These are phyloP conservation scores for Penicillium bovifimosum DNA, from an alignment of 495 filamentous ascomycete genomes.

Conservation along the genomic window DNA sequence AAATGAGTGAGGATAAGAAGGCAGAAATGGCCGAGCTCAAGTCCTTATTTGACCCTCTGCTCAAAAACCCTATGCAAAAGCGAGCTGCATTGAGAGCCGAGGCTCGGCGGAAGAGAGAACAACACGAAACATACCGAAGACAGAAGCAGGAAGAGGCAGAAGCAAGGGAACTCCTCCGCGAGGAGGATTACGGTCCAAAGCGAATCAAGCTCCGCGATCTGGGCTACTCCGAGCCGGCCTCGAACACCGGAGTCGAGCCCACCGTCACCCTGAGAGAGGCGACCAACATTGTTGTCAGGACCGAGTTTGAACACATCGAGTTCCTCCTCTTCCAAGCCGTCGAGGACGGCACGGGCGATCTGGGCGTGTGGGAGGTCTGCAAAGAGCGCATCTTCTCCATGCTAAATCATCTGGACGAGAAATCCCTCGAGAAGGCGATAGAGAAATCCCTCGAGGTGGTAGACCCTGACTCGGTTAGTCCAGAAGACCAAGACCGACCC, in stretches of 20 bases:
- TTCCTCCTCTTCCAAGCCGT: conserved; percentile 23
- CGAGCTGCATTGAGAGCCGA: neutral
- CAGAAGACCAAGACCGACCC: neutral
- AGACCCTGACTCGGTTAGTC: neutral
- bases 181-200: neutral
- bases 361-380: conserved; percentile 66
- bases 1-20: conserved; percentile 7
- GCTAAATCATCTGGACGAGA: conserved; percentile 39
- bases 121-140: neutral
- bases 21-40: conserved; percentile 26
- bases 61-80: conserved; percentile 16
- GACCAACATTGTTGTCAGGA: conserved; percentile 23
- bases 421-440: neutral
- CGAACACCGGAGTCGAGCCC: neutral
- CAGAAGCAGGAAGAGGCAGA: conserved; percentile 4
- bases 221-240: conserved; percentile 18
- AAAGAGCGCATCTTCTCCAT: conserved; percentile 64
- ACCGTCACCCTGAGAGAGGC: conserved; percentile 21
- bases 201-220: conserved; percentile 16
- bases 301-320: conserved; percentile 28
- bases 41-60: conserved; percentile 25
- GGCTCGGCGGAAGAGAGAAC: neutral
- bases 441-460: conserved; percentile 7
- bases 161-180: neutral
- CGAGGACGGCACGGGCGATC: conserved; percentile 50